Conservation (phyloP, 192 early-diverging fungal genomes). For the Coemansia sp. region DNA sequence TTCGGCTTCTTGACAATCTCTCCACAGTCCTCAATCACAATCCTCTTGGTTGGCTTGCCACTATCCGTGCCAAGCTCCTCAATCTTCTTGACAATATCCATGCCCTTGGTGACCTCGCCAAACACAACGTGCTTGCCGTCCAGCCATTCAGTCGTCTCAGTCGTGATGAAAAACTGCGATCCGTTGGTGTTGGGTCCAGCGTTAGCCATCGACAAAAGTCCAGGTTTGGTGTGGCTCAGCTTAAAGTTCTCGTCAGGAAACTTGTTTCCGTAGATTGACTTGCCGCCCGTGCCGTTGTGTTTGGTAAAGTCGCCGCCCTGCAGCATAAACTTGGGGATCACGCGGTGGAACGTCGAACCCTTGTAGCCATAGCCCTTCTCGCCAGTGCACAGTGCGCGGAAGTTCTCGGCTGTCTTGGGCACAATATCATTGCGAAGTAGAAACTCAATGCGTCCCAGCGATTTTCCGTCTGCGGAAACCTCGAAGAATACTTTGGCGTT, state of each 20-base stretch:
- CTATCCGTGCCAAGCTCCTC: constrained; percentile 60
- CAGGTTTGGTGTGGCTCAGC: constrained; percentile 63
- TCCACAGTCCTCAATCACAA: constrained; percentile 69
- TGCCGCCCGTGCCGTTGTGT: constrained; percentile 78
- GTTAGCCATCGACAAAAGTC: constrained; percentile 79
- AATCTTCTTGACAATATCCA: constrained; percentile 73
- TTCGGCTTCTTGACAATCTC: too few species aligned
- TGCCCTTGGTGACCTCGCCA: constrained; percentile 73
- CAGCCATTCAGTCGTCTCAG: constrained; percentile 67
- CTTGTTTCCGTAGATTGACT: constrained; percentile 84
- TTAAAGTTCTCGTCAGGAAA: constrained; percentile 62
- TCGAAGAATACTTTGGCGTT: constrained; percentile 42
- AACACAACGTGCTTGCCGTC: constrained; percentile 79
- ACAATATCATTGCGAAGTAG: constrained; percentile 68
- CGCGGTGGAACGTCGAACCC: constrained; percentile 45
- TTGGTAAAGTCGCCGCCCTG: constrained; percentile 88
- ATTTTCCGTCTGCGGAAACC: constrained; percentile 18
- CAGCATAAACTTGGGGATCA: constrained; percentile 85
- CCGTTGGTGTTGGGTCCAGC: constrained; percentile 77
- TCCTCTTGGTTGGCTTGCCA: constrained; percentile 59
- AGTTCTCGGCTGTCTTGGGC: constrained; percentile 94
- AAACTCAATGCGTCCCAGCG: constrained; percentile 19
- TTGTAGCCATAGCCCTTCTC: constrained; percentile 58
- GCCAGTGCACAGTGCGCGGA: constrained; percentile 61
- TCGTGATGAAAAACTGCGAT: constrained; percentile 82